These are phyloP conservation scores for Saccharomycopsis selenospora DNA, from an alignment of 805 yeast species.

Conservation along the genomic window DNA sequence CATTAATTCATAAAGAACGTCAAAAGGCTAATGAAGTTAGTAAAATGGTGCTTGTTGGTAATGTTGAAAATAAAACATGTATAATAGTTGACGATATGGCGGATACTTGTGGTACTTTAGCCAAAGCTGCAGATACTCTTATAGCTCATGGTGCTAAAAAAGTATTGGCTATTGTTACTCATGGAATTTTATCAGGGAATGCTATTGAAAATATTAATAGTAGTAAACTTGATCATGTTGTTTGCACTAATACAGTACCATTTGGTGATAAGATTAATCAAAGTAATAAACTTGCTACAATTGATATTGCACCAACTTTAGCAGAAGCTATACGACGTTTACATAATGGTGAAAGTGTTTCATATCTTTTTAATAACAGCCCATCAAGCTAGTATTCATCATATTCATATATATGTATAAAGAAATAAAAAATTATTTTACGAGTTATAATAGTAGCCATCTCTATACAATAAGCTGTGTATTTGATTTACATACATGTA, in stretches of 20 bases:
- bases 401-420: too few species aligned
- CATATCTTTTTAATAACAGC: constrained; percentile 67
- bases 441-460: too few species aligned
- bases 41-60: constrained; percentile 81
- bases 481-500: too few species aligned
- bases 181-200: constrained; percentile 69
- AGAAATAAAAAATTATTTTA: too few species aligned
- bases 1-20: constrained; percentile 79
- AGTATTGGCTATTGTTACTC: constrained; percentile 78
- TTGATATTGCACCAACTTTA: constrained; percentile 65
- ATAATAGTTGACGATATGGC: constrained; percentile 85
- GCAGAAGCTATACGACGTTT: constrained; percentile 81
- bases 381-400: too few species aligned
- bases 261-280: constrained; percentile 51
- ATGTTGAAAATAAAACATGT: constrained; percentile 68
- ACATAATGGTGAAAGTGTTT: constrained; percentile 82
- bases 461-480: too few species aligned
- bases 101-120: constrained; percentile 81
- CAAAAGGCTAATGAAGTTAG: constrained; percentile 79
- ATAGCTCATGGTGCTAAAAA: constrained; percentile 60
- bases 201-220: constrained; percentile 66
- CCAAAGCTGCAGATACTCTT: constrained; percentile 73
- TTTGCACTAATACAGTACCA: constrained; percentile 78
- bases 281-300: constrained; percentile 58
- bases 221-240: constrained; percentile 59